Evolutionary conservation across 2,329 filamentous ascomycete genomes (phyloP), one percentile per base, ranked within the genome.

Genomic region (Eurotiales sp.): DNA sequence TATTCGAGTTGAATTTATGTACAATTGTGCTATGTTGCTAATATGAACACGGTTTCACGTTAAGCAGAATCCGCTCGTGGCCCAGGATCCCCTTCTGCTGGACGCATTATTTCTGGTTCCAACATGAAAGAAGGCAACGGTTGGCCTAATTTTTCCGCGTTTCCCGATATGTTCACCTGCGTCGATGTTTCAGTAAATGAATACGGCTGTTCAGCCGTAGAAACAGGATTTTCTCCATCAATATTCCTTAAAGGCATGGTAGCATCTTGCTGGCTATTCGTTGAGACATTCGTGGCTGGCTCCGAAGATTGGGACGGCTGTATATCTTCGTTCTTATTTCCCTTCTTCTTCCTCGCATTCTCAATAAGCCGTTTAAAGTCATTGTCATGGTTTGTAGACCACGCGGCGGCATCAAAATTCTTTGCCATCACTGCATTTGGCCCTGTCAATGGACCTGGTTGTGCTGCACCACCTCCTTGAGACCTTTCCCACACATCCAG

Each of bases 401-500:
- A 96, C 0, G 83, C 85, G 1, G 78, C 77, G 3, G 84, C 84
- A 65, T 96, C 88, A 64, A 97, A 97, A 54, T 93, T 87, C 64
- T 96, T 97, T 59, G 86, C 85, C 75, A 88, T 91, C 52, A 97
- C 72, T 73, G 79, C 49, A 51, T 58, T 65, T 4, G 57, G 53
- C 8, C 61, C 50, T 8, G 57, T 59, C 41, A 58, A 54, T 11
- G 58, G 48, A 3, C 58, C 56, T 14, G 59, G 45, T 3, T 51
- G 61, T 1, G 74, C 69, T 6, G 81, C 81, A 42, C 75, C 75
- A 1, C 82, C 80, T 8, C 89, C 88, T 56, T 95, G 84, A 0
- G 87, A 92, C 40, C 84, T 80, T 69, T 99, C 93, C 92, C 93
- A 97, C 1, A 81, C 71, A 19, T 92, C 87, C 11, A 99, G 69